Conservation (phyloP, 345 rosid species). For the Excoecaria agallocha region DNA sequence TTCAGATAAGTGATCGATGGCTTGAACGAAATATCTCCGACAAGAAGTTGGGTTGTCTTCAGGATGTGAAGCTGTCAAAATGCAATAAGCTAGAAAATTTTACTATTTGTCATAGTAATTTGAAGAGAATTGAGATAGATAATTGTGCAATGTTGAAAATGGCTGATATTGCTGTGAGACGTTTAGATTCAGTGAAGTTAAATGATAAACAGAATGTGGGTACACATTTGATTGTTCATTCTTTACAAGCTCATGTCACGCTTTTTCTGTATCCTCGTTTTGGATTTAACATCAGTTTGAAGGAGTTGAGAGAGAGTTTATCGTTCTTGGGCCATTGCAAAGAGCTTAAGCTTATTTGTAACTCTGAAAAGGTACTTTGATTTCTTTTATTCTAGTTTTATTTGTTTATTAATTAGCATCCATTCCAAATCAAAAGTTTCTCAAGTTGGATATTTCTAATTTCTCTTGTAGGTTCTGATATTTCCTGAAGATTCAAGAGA, state of each 20-base stretch:
- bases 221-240: neutral
- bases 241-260: neutral
- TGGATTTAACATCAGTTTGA: neutral
- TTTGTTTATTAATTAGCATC: neutral
- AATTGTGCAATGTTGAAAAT: neutral
- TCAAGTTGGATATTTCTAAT: neutral
- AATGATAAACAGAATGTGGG: neutral
- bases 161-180: neutral
- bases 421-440: too few relatives aligned
- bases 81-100: neutral
- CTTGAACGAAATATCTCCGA: neutral
- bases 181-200: neutral
- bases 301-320: slow-evolving; percentile 1
- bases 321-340: slow-evolving; percentile 16
- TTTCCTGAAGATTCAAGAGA: neutral
- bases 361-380: neutral
- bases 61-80: neutral
- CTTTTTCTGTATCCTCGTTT: neutral
- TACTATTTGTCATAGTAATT: neutral
- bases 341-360: neutral
- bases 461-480: neutral
- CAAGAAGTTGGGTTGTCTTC: neutral
- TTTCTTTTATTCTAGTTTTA: neutral
- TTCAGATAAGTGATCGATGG: neutral
- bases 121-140: neutral